phyloP scores from a whole-genome alignment of 2,329 filamentous ascomycete genomes.

The Sporothrix sp. region DNA sequence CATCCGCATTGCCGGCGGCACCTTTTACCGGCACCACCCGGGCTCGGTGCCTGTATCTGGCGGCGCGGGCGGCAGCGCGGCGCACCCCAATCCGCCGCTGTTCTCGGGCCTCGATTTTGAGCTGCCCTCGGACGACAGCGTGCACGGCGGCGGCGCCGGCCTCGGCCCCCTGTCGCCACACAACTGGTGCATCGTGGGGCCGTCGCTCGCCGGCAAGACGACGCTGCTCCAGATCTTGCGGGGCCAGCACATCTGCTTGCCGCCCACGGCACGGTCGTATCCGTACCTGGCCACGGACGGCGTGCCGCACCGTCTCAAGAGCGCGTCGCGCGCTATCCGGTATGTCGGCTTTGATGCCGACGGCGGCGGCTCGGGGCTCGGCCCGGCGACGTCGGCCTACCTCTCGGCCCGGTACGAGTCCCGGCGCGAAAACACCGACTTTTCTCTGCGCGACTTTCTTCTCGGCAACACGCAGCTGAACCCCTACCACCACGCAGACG shows the following conservation, averaged over 20 bases:
- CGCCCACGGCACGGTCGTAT: conserved; percentile 65
- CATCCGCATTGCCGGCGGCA: conserved; percentile 65
- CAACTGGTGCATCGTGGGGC: conserved; percentile 78
- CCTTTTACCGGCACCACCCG: conserved; percentile 73
- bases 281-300: conserved; percentile 62
- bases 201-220: conserved; percentile 69
- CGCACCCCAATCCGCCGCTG: conserved; percentile 54
- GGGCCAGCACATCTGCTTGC: conserved; percentile 65
- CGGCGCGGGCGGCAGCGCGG: conserved; percentile 17
- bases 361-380: conserved; percentile 32
- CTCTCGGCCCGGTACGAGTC: conserved; percentile 87
- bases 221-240: conserved; percentile 70
- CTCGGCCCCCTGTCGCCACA: conserved; percentile 29
- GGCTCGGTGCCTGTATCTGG: conserved; percentile 19
- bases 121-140: conserved; percentile 39
- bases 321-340: conserved; percentile 59
- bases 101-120: conserved; percentile 63
- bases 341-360: conserved; percentile 88
- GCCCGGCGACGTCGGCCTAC: conserved; percentile 60
- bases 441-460: conserved; percentile 71
- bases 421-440: conserved; percentile 75
- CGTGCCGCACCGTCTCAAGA: conserved; percentile 45
- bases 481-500: conserved; percentile 45
- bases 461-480: conserved; percentile 78
- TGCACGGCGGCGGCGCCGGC: conserved; percentile 25